phyloP scores from a whole-genome alignment of 352 stramenopile species.

The Pythium scleroteichum region DNA sequence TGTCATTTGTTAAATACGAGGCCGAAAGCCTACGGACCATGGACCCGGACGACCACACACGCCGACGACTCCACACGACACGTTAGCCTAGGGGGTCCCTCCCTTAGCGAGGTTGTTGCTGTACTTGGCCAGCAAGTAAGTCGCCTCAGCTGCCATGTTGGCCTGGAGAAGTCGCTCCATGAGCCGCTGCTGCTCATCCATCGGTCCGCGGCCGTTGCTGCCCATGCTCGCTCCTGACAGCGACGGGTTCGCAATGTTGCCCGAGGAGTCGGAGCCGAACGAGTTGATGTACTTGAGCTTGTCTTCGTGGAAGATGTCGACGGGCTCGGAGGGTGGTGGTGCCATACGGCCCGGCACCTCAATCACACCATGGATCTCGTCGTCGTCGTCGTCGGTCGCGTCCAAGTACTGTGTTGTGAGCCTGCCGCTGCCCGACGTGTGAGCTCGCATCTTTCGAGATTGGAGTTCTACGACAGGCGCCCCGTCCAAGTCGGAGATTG shows the following conservation, averaged over 20 bases:
- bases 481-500: constrained; percentile 10
- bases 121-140: constrained; percentile 76
- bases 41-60: not conserved
- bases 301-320: constrained; percentile 50
- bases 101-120: constrained; percentile 41
- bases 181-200: constrained; percentile 42
- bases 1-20: not conserved
- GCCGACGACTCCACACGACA: not conserved
- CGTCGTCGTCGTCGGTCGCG: constrained; percentile 9
- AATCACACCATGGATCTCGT: constrained; percentile 30
- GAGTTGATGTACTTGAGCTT: constrained; percentile 71
- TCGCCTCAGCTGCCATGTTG: constrained; percentile 65
- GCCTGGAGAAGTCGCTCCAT: constrained; percentile 67
- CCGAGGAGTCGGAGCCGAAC: constrained; percentile 38
- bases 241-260: constrained; percentile 23
- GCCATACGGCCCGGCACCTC: constrained; percentile 35
- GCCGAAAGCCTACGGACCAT: not conserved
- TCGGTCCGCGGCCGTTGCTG: constrained; percentile 17
- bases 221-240: constrained; percentile 4
- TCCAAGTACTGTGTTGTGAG: not conserved
- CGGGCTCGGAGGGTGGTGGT: constrained; percentile 25
- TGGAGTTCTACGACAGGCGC: constrained; percentile 14
- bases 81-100: not conserved
- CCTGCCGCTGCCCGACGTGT: not conserved
- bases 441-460: not conserved